These are phyloP conservation scores for Talaromyces funiculosus DNA, from an alignment of 2,329 filamentous ascomycete genomes.

Conservation along the genomic window DNA sequence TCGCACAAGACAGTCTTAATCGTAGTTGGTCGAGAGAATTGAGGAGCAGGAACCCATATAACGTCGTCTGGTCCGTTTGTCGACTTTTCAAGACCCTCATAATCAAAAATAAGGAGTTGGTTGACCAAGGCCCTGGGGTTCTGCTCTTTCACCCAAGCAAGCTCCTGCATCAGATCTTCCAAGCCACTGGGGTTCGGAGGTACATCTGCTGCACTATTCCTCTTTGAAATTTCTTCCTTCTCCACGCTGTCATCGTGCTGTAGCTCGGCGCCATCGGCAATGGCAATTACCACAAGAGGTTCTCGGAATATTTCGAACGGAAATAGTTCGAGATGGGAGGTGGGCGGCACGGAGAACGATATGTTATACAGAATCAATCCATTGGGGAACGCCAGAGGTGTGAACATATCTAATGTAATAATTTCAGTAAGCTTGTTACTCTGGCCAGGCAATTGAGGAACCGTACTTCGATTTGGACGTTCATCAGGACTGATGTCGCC, in stretches of 20 bases:
- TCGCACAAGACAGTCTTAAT: constrained; percentile 77
- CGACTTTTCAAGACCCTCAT: constrained; percentile 51
- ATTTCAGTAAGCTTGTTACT: constrained; percentile 13
- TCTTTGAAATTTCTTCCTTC: constrained; percentile 11
- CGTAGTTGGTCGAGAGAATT: constrained; percentile 68
- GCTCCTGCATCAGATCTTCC: constrained; percentile 51
- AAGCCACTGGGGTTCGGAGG: constrained; percentile 35
- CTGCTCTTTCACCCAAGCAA: constrained; percentile 64
- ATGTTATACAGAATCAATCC: constrained; percentile 87
- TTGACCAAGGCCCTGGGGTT: constrained; percentile 74
- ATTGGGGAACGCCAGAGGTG: constrained; percentile 77
- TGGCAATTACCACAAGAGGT: constrained; percentile 72
- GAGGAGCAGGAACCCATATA: constrained; percentile 61
- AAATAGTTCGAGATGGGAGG: constrained; percentile 70
- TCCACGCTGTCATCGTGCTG: constrained; percentile 25
- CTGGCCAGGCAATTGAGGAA: neutral
- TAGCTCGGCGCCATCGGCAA: constrained; percentile 75
- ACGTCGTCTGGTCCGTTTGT: constrained; percentile 59
- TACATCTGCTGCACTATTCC: constrained; percentile 20
- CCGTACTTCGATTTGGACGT: constrained; percentile 76
- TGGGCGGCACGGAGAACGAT: constrained; percentile 70
- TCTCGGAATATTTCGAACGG: constrained; percentile 90
- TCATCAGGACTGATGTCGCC: constrained; percentile 81
- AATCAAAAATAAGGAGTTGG: constrained; percentile 75
- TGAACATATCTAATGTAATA: constrained; percentile 72